A percentile compares a stretch with the other conserved stretches of the same genome.
phyloP scores from a whole-genome alignment of 768 basidiomycete species.

The Boletus huronensis region DNA sequence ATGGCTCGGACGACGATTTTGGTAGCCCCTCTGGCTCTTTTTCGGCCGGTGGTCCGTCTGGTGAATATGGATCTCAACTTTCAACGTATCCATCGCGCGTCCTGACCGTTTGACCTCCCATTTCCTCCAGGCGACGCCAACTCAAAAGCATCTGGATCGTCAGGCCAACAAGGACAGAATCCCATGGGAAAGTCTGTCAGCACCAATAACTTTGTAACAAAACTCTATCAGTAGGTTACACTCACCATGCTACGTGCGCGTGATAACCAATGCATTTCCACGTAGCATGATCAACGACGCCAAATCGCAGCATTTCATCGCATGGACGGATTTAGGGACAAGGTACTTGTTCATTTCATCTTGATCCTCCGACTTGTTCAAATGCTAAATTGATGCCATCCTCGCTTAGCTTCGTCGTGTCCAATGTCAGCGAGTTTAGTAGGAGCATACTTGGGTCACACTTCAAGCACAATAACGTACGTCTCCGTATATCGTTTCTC shows the following conservation, averaged over 20 bases:
- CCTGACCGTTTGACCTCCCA: neutral
- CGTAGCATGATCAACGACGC: slow-evolving; percentile 82
- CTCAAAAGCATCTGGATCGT: slow-evolving; percentile 15
- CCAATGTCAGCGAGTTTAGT: slow-evolving; percentile 83
- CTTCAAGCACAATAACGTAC: slow-evolving; percentile 87
- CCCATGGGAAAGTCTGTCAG: slow-evolving; percentile 62
- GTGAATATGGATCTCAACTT: neutral
- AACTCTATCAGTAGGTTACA: slow-evolving; percentile 75
- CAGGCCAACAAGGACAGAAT: slow-evolving; percentile 42
- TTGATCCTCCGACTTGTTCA: neutral
- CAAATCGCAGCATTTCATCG: slow-evolving; percentile 74
- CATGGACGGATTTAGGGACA: slow-evolving; percentile 79
- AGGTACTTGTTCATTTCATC: slow-evolving; percentile 35
- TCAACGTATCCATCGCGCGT: neutral
- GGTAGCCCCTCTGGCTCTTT: slow-evolving; percentile 17
- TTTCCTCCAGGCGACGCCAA: slow-evolving; percentile 5
- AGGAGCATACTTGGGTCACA: slow-evolving; percentile 80
- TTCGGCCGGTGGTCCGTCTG: slow-evolving; percentile 4
- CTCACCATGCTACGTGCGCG: neutral
- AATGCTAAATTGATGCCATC: neutral
- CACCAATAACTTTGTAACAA: slow-evolving; percentile 82
- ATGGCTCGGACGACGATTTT: slow-evolving; percentile 27
- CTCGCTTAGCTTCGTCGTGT: slow-evolving; percentile 65
- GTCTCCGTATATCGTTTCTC: slow-evolving; percentile 26
- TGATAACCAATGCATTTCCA: neutral